Base-by-base conservation (phyloP, 1,284 basidiomycete genomes). In the Termitomyces sp. region DNA sequence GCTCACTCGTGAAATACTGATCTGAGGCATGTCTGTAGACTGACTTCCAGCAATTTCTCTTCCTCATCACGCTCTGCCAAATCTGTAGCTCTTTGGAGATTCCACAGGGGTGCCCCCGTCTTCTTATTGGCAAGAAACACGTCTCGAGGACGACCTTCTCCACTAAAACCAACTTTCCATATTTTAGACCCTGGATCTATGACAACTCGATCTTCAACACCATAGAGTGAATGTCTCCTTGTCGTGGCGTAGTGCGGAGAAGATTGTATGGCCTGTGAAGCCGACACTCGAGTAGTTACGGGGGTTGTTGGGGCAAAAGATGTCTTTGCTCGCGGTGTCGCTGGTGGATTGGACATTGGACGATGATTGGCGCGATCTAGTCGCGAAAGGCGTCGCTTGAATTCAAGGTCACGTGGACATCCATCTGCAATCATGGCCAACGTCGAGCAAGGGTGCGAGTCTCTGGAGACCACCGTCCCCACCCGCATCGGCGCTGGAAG, bases 81-180 rank as follows among this genome's bases (percentile, higher is more conserved):
- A 57, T 83, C 79, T 30, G 74, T 66, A 2, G 83, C 79, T 41
- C 83, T 75, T 47, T 71, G 76, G 49, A 88, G 76, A 15, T 70
- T 76, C 88, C 88, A 90, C 28, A 90, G 63, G 0, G 79, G 65
- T 56, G 66, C 61, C 2, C 73, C 74, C n/a, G 65, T 66, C 30
- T 70, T 65, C 17, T 71, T 66, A 28, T 74, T 72, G 0, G 81
- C 77, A 59, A 80, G 80, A 68, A 91, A 86, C 24, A 92, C 82
- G 59, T 91, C 84, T 60, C 91, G 73, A 13, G 92, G 90, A 56
- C 81, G 78, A n/a, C 88, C 86, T 73, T 94, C 92, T 17, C 92
- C 91, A 66, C 89, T 92, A 72, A 94, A 93, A 1, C 92, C 92
- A 7, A 90, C 87, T 70, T 92, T 92, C 90, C 91, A 93, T 55